A percentile compares a stretch with the other conserved stretches of the same genome.
phyloP scores from a whole-genome alignment of 257 asterid species.

The Rhazya stricta region DNA sequence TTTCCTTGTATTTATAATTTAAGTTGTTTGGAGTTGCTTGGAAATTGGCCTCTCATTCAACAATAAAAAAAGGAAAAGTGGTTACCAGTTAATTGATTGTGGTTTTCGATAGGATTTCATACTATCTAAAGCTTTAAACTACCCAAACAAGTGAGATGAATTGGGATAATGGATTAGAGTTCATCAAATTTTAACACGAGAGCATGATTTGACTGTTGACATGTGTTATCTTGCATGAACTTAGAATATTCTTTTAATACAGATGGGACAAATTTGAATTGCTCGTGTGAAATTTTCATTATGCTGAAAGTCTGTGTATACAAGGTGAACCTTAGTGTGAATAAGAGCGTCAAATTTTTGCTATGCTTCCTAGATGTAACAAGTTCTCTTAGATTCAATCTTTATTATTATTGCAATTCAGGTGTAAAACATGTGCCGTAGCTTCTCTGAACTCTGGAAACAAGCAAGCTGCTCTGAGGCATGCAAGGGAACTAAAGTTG shows the following conservation, averaged over 20 bases:
- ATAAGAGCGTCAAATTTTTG: not conserved
- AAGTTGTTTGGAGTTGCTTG: not conserved
- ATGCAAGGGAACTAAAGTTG: conserved; percentile 57
- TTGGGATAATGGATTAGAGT: not conserved
- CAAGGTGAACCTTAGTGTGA: not conserved
- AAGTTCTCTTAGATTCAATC: conserved; percentile 1
- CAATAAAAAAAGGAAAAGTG: not conserved
- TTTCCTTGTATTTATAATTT: not conserved
- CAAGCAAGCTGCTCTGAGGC: conserved; percentile 57
- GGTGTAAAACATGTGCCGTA: conserved; percentile 54
- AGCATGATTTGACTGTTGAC: not conserved
- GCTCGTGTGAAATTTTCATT: not conserved
- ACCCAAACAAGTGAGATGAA: not conserved
- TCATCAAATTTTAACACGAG: not conserved
- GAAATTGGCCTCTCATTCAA: not conserved
- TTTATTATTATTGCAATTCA: conserved; percentile 21
- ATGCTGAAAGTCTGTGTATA: not conserved
- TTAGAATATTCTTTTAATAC: not conserved
- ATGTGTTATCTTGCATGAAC: not conserved
- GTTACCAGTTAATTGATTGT: not conserved
- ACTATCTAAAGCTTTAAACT: not conserved
- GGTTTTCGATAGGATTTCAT: not conserved
- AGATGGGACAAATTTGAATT: not conserved
- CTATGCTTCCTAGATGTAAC: not conserved
- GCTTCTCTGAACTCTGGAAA: conserved; percentile 55